These are phyloP conservation scores for Termitomyces sp. DNA, from an alignment of 768 basidiomycete species.

Conservation along the genomic window DNA sequence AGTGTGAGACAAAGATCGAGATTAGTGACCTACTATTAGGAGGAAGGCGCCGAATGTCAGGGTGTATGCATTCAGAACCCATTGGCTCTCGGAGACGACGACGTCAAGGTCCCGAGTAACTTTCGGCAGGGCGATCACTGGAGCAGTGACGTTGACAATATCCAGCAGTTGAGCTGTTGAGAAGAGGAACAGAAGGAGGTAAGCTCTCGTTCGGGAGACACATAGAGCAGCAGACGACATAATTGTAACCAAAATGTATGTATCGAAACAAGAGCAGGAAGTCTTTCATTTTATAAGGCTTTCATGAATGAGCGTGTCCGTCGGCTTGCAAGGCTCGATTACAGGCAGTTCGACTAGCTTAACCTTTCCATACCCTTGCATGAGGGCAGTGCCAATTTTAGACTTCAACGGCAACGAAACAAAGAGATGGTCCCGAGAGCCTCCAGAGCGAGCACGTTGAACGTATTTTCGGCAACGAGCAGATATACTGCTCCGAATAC, in stretches of 20 bases:
- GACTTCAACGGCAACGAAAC: too few relatives aligned
- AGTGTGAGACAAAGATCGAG: neutral
- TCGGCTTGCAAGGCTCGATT: neutral
- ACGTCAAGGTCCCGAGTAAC: conserved; percentile 14
- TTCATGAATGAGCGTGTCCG: neutral
- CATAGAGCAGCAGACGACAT: neutral
- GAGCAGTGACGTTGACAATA: conserved; percentile 32
- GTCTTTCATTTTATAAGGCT: neutral
- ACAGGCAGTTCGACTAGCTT: neutral
- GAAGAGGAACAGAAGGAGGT: conserved; percentile 20
- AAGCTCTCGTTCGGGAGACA: neutral
- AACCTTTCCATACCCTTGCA: too few relatives aligned
- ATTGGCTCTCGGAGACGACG: conserved; percentile 18
- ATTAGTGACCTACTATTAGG: conserved; percentile 11
- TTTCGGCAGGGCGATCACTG: conserved; percentile 28
- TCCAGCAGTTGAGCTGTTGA: conserved; percentile 34
- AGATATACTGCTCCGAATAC: too few relatives aligned
- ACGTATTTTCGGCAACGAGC: too few relatives aligned
- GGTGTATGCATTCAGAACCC: conserved; percentile 33
- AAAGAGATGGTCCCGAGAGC: too few relatives aligned
- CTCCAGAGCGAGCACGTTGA: too few relatives aligned
- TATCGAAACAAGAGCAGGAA: neutral
- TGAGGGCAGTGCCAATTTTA: too few relatives aligned
- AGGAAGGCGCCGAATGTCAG: conserved; percentile 32
- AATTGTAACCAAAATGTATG: neutral